Evolutionary conservation across 164 flowering plant species (phyloP).

Genomic region (Magnolia sinica): DNA sequence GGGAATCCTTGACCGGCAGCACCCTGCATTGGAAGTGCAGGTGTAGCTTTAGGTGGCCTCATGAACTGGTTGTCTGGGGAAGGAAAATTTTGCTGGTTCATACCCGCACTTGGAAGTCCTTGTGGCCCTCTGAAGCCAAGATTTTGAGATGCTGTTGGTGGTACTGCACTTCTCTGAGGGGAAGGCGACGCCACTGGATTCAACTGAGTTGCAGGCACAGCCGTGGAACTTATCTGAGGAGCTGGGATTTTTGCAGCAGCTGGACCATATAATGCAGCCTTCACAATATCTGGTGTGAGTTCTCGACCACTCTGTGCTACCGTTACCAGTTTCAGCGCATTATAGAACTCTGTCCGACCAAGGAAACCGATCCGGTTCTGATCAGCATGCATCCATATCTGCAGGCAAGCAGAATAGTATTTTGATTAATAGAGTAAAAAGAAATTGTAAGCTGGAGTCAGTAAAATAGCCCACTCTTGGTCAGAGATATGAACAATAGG

Average conservation of each 20-base stretch:
- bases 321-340: constrained; percentile 91
- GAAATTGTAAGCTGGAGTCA: background rate
- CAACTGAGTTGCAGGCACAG: constrained; percentile 37
- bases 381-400: constrained; percentile 94
- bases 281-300: constrained; percentile 84
- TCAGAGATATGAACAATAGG: background rate
- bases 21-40: constrained; percentile 38
- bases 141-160: constrained; percentile 39
- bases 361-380: constrained; percentile 72
- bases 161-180: constrained; percentile 34
- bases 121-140: constrained; percentile 54
- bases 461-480: background rate
- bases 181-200: constrained; percentile 35
- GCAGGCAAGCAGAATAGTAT: constrained; percentile 13
- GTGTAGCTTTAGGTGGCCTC: constrained; percentile 51
- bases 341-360: constrained; percentile 77
- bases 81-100: constrained; percentile 42
- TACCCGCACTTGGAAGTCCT: constrained; percentile 30
- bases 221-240: constrained; percentile 73
- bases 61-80: constrained; percentile 45
- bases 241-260: constrained; percentile 95
- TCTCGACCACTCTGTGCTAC: constrained; percentile 95
- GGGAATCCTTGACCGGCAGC: constrained; percentile 32
- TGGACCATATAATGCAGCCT: constrained; percentile 82
- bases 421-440: background rate